These are phyloP conservation scores for Cajanus cajan DNA, from an alignment of 306 rosid species.

Conservation along the genomic window DNA sequence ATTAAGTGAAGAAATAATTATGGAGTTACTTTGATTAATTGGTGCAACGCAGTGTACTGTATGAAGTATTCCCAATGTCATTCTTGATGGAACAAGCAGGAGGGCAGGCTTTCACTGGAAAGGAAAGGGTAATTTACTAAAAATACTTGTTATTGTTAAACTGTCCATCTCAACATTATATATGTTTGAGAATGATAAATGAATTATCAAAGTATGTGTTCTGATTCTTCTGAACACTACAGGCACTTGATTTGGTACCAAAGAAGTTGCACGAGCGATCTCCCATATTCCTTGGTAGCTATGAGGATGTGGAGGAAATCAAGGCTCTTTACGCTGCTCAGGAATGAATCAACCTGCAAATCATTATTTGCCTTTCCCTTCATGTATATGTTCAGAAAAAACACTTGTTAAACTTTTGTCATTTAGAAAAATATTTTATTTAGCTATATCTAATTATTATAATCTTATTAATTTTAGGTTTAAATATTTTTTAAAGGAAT, in stretches of 20 bases:
- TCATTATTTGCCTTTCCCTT: background rate
- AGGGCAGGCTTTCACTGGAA: slow-evolving; percentile 82
- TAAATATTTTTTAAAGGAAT: too few species aligned
- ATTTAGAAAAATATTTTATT: background rate
- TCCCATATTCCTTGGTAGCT: slow-evolving; percentile 77
- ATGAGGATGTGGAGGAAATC: slow-evolving; percentile 72
- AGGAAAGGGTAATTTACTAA: slow-evolving; percentile 50
- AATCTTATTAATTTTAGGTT: background rate
- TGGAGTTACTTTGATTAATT: background rate
- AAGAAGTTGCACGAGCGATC: slow-evolving; percentile 68
- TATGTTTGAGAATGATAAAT: background rate
- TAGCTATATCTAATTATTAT: background rate
- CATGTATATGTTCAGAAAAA: background rate
- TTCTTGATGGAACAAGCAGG: slow-evolving; percentile 83
- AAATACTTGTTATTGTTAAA: background rate
- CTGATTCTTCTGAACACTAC: too few species aligned
- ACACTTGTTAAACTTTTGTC: background rate
- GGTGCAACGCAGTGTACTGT: slow-evolving; percentile 54
- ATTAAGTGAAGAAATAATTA: background rate
- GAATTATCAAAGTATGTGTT: background rate
- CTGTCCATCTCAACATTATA: background rate
- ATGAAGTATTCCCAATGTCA: slow-evolving; percentile 90
- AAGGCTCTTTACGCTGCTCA: slow-evolving; percentile 64
- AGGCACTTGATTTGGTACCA: slow-evolving; percentile 74
- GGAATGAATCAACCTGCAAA: slow-evolving; percentile 20